Evolutionary conservation across 1,284 basidiomycete genomes (phyloP).

Genomic region (Heterobasidion parviporum): DNA sequence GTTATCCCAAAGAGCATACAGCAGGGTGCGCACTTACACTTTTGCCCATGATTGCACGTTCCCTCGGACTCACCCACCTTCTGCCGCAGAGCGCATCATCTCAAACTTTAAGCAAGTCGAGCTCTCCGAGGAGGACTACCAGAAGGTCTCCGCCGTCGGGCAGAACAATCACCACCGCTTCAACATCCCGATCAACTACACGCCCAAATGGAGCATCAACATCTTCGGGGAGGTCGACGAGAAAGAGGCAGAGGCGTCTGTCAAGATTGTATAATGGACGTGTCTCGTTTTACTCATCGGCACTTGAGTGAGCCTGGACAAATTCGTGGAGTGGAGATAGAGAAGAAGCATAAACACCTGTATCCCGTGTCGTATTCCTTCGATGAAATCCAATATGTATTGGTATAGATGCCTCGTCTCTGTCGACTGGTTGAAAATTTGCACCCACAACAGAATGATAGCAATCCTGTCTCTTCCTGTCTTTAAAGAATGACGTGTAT

Average conservation of each 20-base stretch:
- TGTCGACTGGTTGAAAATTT: no score
- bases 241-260: slow-evolving; percentile 18
- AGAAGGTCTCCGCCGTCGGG: slow-evolving; percentile 42
- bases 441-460: no score
- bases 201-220: slow-evolving; percentile 59
- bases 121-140: slow-evolving; percentile 42
- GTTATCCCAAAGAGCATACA: slow-evolving; percentile 49
- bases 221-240: slow-evolving; percentile 61
- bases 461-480: no score
- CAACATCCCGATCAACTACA: slow-evolving; percentile 59
- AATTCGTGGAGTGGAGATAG: neutral
- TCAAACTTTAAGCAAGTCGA: slow-evolving; percentile 51
- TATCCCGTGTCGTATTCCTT: no score
- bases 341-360: neutral
- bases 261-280: neutral
- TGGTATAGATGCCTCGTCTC: no score
- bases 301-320: no score
- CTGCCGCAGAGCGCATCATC: slow-evolving; percentile 29
- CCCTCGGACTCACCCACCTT: neutral
- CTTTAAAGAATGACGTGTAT: no score
- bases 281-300: neutral
- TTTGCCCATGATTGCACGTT: neutral
- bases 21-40: slow-evolving; percentile 15
- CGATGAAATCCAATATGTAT: no score
- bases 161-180: slow-evolving; percentile 44